Conservation (phyloP, 352 stramenopile species). For the Globisporangium spinosum region DNA sequence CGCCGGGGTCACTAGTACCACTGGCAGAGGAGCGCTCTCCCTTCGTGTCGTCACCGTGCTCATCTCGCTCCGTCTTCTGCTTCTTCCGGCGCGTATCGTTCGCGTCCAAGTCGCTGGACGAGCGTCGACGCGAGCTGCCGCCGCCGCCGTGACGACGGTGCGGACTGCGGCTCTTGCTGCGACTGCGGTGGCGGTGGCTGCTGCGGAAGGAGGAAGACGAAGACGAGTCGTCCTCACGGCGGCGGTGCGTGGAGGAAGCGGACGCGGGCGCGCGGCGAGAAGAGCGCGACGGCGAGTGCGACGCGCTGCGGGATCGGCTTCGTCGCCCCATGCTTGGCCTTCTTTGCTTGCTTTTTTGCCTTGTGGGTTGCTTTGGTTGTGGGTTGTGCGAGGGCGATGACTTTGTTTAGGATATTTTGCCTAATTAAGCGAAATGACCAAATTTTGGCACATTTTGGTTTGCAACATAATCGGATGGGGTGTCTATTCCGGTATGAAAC, state of each 20-base stretch:
- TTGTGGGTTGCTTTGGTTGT: not conserved
- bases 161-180: slow-evolving; percentile 24
- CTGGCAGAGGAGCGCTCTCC: not conserved
- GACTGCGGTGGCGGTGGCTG: slow-evolving; percentile 17
- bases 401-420: not conserved
- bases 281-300: slow-evolving; percentile 28
- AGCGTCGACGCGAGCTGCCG: slow-evolving; percentile 4
- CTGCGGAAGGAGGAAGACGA: slow-evolving; percentile 13
- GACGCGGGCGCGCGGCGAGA: slow-evolving; percentile 17
- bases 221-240: slow-evolving; percentile 17
- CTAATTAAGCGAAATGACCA: not conserved
- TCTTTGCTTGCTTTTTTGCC: not conserved
- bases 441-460: not conserved
- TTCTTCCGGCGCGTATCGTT: slow-evolving; percentile 7
- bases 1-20: not conserved
- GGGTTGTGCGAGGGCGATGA: not conserved
- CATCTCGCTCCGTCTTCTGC: not conserved
- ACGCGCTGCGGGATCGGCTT: slow-evolving; percentile 26
- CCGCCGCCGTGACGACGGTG: slow-evolving; percentile 9
- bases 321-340: slow-evolving; percentile 15
- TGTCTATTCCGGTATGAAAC: too few relatives aligned
- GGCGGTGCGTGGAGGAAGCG: slow-evolving; percentile 15
- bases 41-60: not conserved
- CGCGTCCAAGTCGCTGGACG: slow-evolving; percentile 12
- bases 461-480: too few relatives aligned